Conservation (phyloP, 1,139 yeast genomes). For the Kodamaea anthophila region DNA sequence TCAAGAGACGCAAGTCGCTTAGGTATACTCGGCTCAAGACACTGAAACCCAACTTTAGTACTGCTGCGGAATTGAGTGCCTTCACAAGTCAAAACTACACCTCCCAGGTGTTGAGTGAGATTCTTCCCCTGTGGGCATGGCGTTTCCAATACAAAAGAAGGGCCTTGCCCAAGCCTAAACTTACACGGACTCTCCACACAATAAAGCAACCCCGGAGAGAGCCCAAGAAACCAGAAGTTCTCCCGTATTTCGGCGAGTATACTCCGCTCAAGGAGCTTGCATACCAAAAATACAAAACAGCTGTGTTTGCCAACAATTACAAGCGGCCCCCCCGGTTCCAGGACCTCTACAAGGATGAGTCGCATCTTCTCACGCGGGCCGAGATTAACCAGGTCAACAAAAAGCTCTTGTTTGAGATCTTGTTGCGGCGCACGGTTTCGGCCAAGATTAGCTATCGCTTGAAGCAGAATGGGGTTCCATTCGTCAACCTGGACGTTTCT, state of each 20-base stretch:
- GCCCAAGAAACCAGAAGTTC: not conserved
- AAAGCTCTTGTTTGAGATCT: conserved; percentile 30
- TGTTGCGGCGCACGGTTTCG: conserved; percentile 37
- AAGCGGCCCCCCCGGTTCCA: conserved; percentile 22
- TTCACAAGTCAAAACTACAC: conserved; percentile 22
- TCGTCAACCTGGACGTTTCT: conserved; percentile 8
- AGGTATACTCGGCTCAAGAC: conserved; percentile 17
- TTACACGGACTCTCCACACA: conserved; percentile 5
- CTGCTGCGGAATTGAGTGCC: conserved; percentile 20
- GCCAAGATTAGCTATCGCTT: conserved; percentile 39
- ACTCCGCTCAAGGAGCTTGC: conserved; percentile 8
- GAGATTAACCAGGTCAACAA: conserved; percentile 29
- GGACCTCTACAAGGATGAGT: conserved; percentile 27
- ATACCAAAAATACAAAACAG: conserved; percentile 21
- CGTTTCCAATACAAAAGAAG: conserved; percentile 18
- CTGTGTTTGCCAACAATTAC: conserved; percentile 21
- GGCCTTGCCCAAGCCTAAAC: conserved; percentile 19
- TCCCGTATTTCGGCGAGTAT: conserved; percentile 1
- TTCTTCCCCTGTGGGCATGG: conserved; percentile 27
- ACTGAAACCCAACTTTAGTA: conserved; percentile 20
- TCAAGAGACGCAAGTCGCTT: conserved; percentile 30
- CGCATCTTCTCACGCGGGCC: conserved; percentile 15
- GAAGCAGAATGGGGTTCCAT: conserved; percentile 13
- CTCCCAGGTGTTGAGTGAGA: conserved; percentile 19
- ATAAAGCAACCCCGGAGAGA: not conserved